Evolutionary conservation across 2,329 filamentous ascomycete genomes (phyloP).

Genomic region (Aspergillus flavus): DNA sequence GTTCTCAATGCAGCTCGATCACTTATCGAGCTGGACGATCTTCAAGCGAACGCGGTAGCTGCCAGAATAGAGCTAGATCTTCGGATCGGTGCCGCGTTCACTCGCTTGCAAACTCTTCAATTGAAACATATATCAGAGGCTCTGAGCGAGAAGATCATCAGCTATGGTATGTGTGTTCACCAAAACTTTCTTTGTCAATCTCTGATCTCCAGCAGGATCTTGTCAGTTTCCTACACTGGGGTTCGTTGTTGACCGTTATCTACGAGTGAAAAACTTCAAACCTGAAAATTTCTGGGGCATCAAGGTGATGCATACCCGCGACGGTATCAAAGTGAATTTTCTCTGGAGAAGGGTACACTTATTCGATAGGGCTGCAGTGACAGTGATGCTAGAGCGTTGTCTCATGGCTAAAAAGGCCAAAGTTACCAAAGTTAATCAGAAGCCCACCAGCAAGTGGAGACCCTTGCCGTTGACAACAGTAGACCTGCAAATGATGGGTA

Average conservation of each 20-base stretch:
- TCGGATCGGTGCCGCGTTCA: conserved; percentile 89
- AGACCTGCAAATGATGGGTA: conserved; percentile 94
- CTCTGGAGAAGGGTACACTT: conserved; percentile 79
- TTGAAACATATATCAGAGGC: conserved; percentile 72
- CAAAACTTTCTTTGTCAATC: neutral
- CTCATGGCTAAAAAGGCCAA: conserved; percentile 74
- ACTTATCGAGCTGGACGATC: conserved; percentile 78
- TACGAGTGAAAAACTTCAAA: conserved; percentile 89
- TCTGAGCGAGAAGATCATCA: conserved; percentile 68
- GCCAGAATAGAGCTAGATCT: conserved; percentile 91
- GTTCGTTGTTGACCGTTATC: conserved; percentile 95
- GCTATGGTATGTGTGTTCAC: conserved; percentile 66
- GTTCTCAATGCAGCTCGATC: conserved; percentile 79
- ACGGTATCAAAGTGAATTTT: conserved; percentile 79
- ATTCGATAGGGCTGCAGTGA: conserved; percentile 82
- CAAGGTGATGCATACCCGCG: conserved; percentile 76
- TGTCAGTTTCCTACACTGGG: conserved; percentile 97
- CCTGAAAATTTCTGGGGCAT: conserved; percentile 93
- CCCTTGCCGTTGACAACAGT: conserved; percentile 93
- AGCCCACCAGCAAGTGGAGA: conserved; percentile 91
- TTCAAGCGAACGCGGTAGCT: conserved; percentile 82
- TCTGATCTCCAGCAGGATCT: conserved; percentile 58
- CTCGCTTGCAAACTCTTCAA: conserved; percentile 78
- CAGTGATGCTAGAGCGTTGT: conserved; percentile 84
- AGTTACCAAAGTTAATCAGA: conserved; percentile 83